Conservation (phyloP, 495 filamentous ascomycete genomes). For the Hypoxylon trugodes region DNA sequence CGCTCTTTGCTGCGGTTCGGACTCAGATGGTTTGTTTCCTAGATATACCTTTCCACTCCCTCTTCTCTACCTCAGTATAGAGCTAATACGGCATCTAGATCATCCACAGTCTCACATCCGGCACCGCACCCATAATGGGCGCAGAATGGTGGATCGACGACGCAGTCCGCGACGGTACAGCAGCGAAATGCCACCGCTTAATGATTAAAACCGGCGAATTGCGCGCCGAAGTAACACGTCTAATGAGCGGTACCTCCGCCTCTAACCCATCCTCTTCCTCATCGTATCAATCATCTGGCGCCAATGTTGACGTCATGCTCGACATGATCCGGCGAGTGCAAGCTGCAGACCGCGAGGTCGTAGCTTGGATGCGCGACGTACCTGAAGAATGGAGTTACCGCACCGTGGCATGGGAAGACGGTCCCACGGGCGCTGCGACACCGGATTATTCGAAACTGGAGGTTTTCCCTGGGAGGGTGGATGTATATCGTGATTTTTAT, state of each 20-base stretch:
- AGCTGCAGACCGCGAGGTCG: slow-evolving; percentile 51
- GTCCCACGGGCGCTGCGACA: slow-evolving; percentile 44
- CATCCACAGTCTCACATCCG: slow-evolving; percentile 56
- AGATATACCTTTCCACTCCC: background rate
- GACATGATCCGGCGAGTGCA: slow-evolving; percentile 54
- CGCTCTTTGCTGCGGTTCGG: slow-evolving; percentile 61
- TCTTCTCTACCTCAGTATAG: background rate
- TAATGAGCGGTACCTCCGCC: slow-evolving; percentile 48
- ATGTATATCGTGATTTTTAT: slow-evolving; percentile 61
- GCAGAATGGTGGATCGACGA: slow-evolving; percentile 61
- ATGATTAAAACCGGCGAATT: slow-evolving; percentile 57
- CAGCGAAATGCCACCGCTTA: slow-evolving; percentile 51
- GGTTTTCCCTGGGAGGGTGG: slow-evolving; percentile 60
- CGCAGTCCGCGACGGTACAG: slow-evolving; percentile 50
- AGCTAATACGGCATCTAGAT: slow-evolving; percentile 41
- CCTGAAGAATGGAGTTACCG: slow-evolving; percentile 50
- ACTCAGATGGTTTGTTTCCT: slow-evolving; percentile 56
- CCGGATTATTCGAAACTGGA: slow-evolving; percentile 54
- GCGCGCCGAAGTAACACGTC: slow-evolving; percentile 52
- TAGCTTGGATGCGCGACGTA: slow-evolving; percentile 52
- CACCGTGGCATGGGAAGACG: slow-evolving; percentile 58
- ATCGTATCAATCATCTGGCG: no score
- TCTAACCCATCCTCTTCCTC: no score
- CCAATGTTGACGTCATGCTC: slow-evolving; percentile 50
- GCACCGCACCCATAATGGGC: slow-evolving; percentile 56